These are phyloP conservation scores for Auriscalpium vulgare DNA, from an alignment of 768 basidiomycete species.

Conservation along the genomic window DNA sequence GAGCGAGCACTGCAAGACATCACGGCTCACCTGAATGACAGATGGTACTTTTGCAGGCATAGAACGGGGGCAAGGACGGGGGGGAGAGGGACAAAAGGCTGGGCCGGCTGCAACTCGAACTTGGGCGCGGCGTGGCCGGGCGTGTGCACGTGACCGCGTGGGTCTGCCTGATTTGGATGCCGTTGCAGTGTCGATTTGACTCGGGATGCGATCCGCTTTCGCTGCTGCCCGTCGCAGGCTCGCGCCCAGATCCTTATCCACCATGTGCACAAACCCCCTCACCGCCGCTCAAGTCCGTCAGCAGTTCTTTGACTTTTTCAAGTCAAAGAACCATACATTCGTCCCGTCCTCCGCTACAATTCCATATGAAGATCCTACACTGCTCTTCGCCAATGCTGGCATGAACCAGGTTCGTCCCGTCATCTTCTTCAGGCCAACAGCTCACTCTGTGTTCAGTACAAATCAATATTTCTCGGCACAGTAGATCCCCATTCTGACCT, in stretches of 20 bases:
- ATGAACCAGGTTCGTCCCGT: slow-evolving; percentile 70
- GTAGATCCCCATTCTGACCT: slow-evolving; percentile 93
- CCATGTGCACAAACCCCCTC: slow-evolving; percentile 3
- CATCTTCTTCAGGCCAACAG: background rate
- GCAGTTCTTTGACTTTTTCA: slow-evolving; percentile 89
- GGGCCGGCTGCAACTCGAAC: background rate
- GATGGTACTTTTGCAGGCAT: slow-evolving; percentile 11
- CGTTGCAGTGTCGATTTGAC: background rate
- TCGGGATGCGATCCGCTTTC: background rate
- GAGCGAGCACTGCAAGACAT: too few species aligned
- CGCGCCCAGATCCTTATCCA: slow-evolving; percentile 1
- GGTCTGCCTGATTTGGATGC: background rate
- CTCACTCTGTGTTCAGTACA: slow-evolving; percentile 53
- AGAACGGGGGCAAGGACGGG: background rate
- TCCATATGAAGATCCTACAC: slow-evolving; percentile 95
- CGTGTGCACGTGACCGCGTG: slow-evolving; percentile 6
- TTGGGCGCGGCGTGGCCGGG: background rate
- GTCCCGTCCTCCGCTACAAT: slow-evolving; percentile 89
- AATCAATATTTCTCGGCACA: slow-evolving; percentile 94
- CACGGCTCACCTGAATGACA: slow-evolving; percentile 1
- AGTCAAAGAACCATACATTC: slow-evolving; percentile 71
- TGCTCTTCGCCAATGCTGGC: slow-evolving; percentile 97
- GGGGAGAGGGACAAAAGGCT: background rate
- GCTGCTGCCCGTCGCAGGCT: background rate
- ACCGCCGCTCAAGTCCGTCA: slow-evolving; percentile 47